These are phyloP conservation scores for Waltiozyma sp. DNA, from an alignment of 1,139 yeast species.

Conservation along the genomic window DNA sequence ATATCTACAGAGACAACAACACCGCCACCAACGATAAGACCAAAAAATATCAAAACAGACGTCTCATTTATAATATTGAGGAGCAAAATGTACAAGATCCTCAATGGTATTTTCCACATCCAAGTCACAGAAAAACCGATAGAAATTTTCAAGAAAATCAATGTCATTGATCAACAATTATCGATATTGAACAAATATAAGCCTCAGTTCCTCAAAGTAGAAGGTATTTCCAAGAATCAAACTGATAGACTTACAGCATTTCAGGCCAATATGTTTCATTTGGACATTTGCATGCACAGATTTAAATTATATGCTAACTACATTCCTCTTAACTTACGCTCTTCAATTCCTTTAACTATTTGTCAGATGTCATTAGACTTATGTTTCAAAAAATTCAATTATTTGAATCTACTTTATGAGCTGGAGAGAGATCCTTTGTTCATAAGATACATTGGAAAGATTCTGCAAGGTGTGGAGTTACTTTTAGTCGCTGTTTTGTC, in stretches of 20 bases:
- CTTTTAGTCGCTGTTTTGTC: not conserved
- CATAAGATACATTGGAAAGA: not conserved
- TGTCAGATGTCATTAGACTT: not conserved
- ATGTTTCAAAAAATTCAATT: not conserved
- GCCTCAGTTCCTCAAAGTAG: not conserved
- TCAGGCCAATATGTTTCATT: not conserved
- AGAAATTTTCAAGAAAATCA: not conserved
- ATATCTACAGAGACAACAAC: not conserved
- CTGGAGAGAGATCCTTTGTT: not conserved
- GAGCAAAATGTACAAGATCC: not conserved
- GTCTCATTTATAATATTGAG: slow-evolving; percentile 7
- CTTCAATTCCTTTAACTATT: not conserved
- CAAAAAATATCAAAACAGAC: not conserved
- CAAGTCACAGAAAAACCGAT: not conserved
- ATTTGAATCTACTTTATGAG: not conserved
- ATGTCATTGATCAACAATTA: not conserved
- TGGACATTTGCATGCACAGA: not conserved
- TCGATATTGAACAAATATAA: not conserved
- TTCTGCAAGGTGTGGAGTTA: not conserved
- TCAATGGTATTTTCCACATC: not conserved
- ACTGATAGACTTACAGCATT: not conserved
- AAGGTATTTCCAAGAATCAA: not conserved
- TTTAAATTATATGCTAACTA: too few species aligned
- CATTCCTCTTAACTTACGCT: not conserved
- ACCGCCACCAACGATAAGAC: not conserved